Base-by-base conservation (phyloP, 331 rosid genomes). In the Acacia concinna region DNA sequence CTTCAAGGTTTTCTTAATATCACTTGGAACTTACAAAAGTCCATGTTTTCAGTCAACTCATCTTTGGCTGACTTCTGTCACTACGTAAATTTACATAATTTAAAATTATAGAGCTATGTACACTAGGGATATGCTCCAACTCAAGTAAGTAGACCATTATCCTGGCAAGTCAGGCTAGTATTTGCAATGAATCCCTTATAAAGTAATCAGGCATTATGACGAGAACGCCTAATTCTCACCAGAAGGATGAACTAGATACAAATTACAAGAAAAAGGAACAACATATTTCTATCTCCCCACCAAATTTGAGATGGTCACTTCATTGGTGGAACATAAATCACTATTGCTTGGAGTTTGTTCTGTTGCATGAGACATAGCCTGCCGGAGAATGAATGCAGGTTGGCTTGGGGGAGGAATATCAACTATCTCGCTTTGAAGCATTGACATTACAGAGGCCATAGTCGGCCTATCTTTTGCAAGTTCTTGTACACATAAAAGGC, bases 401-500 rank as follows among this genome's bases (percentile, higher is more conserved):
- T 76, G 54, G n/a, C 12, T 76, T 21, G 86, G 78, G 5, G 31
- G 66, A 41, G 81, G 78, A 65, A 76, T 77, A 27, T 67, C 4
- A 11, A 47, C 10, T 37, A 78, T 54, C 28, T 86, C 89, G 60
- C 83, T 79, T 37, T 79, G 75, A 62, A 86, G 83, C 85, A 80
- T 83, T 8, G 85, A 86, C 77, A 86, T 23, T 2, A 77, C 76
- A 0, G 51, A 8, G 1, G 81, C 82, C 74, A 82, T 73, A n/a
- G 17, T 60, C 0, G 86, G 86, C 46, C 85, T 79, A 0, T 86
- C 81, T 2, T 5, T 43, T 1, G 83, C 83, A 60, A 46, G 28
- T 21, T 86, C 89, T 80, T 83, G 89, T 20, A 77, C 85, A 54
- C 87, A 86, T 2, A 86, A 21, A 23, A 83, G 74, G n/a, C 79